A percentile compares a stretch with the other conserved stretches of the same genome.
These are phyloP conservation scores for Xylaria sp. DNA, from an alignment of 2,329 filamentous ascomycete species.

Conservation along the genomic window DNA sequence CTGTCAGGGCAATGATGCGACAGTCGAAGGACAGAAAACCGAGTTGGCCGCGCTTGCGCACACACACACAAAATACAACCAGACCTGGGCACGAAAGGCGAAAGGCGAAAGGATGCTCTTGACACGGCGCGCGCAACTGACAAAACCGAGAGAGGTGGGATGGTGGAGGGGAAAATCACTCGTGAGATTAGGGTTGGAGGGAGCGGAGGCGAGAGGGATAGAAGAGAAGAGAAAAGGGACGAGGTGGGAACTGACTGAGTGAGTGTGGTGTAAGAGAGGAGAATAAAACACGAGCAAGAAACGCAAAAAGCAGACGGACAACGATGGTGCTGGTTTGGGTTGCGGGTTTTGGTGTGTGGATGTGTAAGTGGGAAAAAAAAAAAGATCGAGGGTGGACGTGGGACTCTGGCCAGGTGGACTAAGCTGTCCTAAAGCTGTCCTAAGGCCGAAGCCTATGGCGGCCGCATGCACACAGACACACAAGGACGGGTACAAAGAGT, in stretches of 20 bases:
- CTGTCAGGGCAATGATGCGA: slow-evolving; percentile 45
- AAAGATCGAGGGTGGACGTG: slow-evolving; percentile 48
- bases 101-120: slow-evolving; percentile 50
- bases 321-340: slow-evolving; percentile 52
- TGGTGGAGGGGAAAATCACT: slow-evolving; percentile 38
- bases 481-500: slow-evolving; percentile 10
- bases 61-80: slow-evolving; percentile 51
- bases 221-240: slow-evolving; percentile 45
- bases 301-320: slow-evolving; percentile 50
- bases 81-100: slow-evolving; percentile 48
- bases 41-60: slow-evolving; percentile 51
- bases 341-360: slow-evolving; percentile 47
- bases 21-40: slow-evolving; percentile 47
- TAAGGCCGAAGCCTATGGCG: slow-evolving; percentile 28
- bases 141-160: slow-evolving; percentile 51
- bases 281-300: slow-evolving; percentile 56
- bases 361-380: slow-evolving; percentile 49
- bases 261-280: slow-evolving; percentile 48
- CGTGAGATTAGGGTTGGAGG: slow-evolving; percentile 47
- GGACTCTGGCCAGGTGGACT: slow-evolving; percentile 37
- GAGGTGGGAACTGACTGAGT: slow-evolving; percentile 45
- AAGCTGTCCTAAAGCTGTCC: slow-evolving; percentile 14
- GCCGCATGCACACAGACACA: slow-evolving; percentile 8
- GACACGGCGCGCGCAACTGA: slow-evolving; percentile 52
- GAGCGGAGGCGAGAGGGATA: slow-evolving; percentile 38